Base-by-base conservation (phyloP, 179 eudicot species). In the Spinacia oleracea region DNA sequence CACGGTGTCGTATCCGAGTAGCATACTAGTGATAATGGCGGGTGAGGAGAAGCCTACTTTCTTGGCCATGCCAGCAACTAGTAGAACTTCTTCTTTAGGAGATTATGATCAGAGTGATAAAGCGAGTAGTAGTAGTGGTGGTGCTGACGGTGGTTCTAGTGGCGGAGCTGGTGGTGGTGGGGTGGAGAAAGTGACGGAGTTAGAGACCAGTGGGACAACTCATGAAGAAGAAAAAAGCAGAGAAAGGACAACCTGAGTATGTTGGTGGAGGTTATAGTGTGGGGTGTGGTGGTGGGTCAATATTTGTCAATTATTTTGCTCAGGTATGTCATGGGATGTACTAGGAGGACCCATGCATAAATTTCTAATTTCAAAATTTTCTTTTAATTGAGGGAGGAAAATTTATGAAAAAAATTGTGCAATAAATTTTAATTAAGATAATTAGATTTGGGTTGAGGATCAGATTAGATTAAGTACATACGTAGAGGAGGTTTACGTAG, bases 11-110 rank as follows among this genome's bases (percentile, higher is more conserved):
- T 59, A 73, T 46, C 85, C 78, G 20, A 81, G 81, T 72, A 88
- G 88, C 40, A 67, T 86, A 38, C 42, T 89, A 20, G 94, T 91
- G 18, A 91, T 91, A 25, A 89, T 91, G 92, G 90, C 94, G 6
- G 94, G 94, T 0, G 88, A 89, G 15, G 84, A 77, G 51, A 88
- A 78, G 35, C 94, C 94, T 0, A 89, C 94, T 7, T 91, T 77
- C 76, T 71, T 91, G 42, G 92, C 95, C 4, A 91, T 85, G 2
- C 95, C 94, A 46, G 79, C 87, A 5, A 79, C 84, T 8, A 83
- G 88, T 38, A 43, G 86, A 66, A 74, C 77, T 1, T 79, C 85
- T 14, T 88, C 88, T 29, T 81, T 85, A 43, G 85, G 84, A 6
- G 81, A 85, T 46, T 80, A 51, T 23, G 74, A 34, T 23, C 14